phyloP scores from a whole-genome alignment of 345 rosid species.

The Draba incana region DNA sequence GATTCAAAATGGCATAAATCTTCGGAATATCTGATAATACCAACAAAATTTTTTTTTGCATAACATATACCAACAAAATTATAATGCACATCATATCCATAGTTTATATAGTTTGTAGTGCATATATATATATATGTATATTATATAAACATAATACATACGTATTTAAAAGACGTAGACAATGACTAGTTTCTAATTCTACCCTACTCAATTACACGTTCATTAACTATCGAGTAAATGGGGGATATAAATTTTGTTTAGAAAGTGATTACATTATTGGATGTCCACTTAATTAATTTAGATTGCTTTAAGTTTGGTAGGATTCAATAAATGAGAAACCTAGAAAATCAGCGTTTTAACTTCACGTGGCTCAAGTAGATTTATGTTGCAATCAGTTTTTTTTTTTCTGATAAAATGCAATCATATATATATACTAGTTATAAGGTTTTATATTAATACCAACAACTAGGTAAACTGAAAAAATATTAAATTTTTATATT shows the following conservation, averaged over 20 bases:
- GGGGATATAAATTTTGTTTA: background rate
- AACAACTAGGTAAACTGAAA: constrained; percentile 1
- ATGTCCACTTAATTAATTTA: constrained; percentile 11
- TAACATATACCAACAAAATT: too few species aligned
- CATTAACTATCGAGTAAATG: background rate
- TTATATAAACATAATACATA: background rate
- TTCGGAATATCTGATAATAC: background rate
- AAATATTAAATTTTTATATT: too few species aligned
- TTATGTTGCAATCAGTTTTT: background rate
- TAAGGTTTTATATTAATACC: constrained; percentile 4
- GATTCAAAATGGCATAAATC: background rate
- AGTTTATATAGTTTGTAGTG: too few species aligned
- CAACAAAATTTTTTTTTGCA: too few species aligned
- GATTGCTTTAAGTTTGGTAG: constrained; percentile 35
- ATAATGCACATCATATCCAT: too few species aligned
- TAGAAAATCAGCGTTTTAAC: constrained; percentile 27
- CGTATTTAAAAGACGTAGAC: background rate
- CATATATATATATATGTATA: too few species aligned
- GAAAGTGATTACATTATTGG: constrained; percentile 3
- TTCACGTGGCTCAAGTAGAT: constrained; percentile 31
- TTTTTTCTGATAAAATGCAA: background rate
- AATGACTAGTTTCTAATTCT: background rate
- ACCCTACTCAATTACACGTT: background rate
- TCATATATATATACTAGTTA: constrained; percentile 6
- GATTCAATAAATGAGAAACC: constrained; percentile 25